Conservation (phyloP, 352 stramenopile genomes). For the Phytophthora hibernalis region DNA sequence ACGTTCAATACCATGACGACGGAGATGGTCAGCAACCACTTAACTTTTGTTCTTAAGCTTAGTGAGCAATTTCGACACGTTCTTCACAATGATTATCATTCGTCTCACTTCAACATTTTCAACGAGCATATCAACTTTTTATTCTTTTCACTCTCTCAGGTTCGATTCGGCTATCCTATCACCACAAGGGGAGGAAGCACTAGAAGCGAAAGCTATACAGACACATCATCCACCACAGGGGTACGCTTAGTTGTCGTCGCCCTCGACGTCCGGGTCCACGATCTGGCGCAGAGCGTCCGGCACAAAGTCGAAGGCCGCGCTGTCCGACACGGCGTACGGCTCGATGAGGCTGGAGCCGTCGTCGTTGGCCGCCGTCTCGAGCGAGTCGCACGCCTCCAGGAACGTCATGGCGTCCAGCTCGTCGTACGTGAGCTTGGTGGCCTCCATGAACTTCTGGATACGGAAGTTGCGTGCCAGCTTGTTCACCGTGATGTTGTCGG, state of each 20-base stretch:
- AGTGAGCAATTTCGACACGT: no score
- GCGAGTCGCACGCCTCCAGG: conserved; percentile 31
- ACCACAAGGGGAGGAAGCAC: background rate
- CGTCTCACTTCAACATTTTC: conserved; percentile 13
- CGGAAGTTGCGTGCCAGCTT: conserved; percentile 52
- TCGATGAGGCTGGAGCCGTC: conserved; percentile 32
- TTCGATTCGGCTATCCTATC: background rate
- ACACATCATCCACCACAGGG: conserved; percentile 15
- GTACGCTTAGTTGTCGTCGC: conserved; percentile 21
- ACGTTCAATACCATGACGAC: no score
- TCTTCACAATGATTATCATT: no score
- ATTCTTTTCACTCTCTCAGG: conserved; percentile 16
- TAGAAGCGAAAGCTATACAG: conserved; percentile 19
- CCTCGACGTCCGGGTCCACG: conserved; percentile 38
- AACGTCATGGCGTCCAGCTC: conserved; percentile 25
- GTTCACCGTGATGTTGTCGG: conserved; percentile 52
- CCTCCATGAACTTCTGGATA: conserved; percentile 65
- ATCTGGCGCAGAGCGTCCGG: conserved; percentile 34
- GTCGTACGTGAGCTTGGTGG: conserved; percentile 35
- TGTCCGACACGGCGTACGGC: conserved; percentile 23
- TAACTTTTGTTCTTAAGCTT: no score
- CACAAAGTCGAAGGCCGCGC: conserved; percentile 28
- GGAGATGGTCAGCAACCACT: no score
- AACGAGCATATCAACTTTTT: background rate
- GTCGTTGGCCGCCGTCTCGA: conserved; percentile 28